Evolutionary conservation across 176 grass and related monocot genomes (phyloP), one percentile per base, ranked within the genome.

Genomic region (Musa beccarii): DNA sequence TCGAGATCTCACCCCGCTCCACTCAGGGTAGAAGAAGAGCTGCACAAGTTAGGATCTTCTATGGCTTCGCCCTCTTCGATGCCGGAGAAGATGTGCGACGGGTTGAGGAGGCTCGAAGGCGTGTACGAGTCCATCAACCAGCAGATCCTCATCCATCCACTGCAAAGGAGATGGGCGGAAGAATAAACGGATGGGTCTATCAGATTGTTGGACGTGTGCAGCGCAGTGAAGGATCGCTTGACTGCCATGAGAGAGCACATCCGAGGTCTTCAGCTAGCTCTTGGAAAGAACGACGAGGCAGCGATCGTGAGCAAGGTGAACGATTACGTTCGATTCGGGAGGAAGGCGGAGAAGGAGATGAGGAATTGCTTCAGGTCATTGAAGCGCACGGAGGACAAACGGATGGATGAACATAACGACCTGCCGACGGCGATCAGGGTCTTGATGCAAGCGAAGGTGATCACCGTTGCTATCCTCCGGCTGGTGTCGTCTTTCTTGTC

Each of bases 131-230:
- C 25, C 51, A 72, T 76, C 49, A 52, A 75, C 70, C 76, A 71
- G 17, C 26, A 29, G 15, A 49, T 65, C 28, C 66, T 76, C 13
- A 71, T 26, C n/a, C 20, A 68, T 0, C n/a, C 9, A 52, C 24
- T 56, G 7, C 66, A 83, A 1, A 79, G 50, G 72, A 83, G 67
- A 14, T 25, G 16, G 76, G 55, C 76, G 80, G 85, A 85, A 53
- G 79, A 67, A 21, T 74, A 81, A 71, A 34, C 68, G 2, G 74
- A 67, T 13, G 11, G 14, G 5, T 86, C 76, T 51, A 66, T 83
- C 2, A 43, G 51, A 51, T 64, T 79, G 52, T 20, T 82, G 11
- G 75, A 85, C 52, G 54, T 82, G 51, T 75, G 76, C 75, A 67
- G 68, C 2, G 1, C 57, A 59, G 75, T 61, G 21, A 73, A 23